phyloP scores from a whole-genome alignment of 2,329 filamentous ascomycete genomes.

The Nemania diffusa region DNA sequence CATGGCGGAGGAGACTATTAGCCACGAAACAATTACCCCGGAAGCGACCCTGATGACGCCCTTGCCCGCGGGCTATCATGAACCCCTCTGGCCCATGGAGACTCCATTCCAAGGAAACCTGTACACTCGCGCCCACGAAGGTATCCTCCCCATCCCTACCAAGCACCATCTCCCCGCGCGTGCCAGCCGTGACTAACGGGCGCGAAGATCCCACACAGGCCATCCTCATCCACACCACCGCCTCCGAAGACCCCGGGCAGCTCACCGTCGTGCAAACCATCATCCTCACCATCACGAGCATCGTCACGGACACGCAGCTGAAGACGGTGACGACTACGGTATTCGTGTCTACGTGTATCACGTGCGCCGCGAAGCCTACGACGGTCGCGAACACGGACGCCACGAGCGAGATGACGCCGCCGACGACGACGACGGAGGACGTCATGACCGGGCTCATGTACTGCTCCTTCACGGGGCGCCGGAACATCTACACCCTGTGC shows the following conservation, averaged over 20 bases:
- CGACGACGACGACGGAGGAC: not conserved
- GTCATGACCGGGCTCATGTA: conserved; percentile 38
- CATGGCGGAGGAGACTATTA: conserved; percentile 33
- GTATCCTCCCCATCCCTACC: not conserved
- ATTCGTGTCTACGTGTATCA: conserved; percentile 23
- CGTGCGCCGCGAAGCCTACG: not conserved
- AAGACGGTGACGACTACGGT: conserved; percentile 29
- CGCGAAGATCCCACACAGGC: not conserved
- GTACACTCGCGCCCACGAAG: not conserved
- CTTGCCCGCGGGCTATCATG: conserved; percentile 1
- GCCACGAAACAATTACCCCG: conserved; percentile 13
- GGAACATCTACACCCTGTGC: conserved; percentile 38
- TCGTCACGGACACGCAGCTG: conserved; percentile 26
- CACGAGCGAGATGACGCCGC: not conserved
- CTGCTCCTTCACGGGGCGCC: conserved; percentile 37
- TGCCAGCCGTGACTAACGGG: conserved; percentile 5
- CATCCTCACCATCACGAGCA: conserved; percentile 27
- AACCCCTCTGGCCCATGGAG: not conserved
- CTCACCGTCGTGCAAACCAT: conserved; percentile 29
- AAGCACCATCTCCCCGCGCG: too few relatives aligned
- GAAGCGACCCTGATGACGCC: not conserved
- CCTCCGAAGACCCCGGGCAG: not conserved
- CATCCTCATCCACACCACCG: not conserved
- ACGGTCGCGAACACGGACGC: not conserved
- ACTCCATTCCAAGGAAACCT: not conserved